Base-by-base conservation (phyloP, 768 basidiomycete species). In the Ramaria sp. region DNA sequence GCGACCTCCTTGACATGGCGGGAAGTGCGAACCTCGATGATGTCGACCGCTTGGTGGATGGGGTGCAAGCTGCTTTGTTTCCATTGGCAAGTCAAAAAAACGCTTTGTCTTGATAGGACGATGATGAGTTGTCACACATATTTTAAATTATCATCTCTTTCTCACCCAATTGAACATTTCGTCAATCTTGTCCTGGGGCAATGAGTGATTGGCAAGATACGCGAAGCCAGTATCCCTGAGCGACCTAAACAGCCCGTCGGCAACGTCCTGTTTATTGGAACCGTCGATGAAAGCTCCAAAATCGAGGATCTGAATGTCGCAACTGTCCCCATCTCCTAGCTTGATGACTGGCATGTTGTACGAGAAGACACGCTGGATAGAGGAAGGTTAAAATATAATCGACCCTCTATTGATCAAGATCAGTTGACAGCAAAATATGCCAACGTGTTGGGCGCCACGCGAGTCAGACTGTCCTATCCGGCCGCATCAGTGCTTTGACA, bases 221-320 rank as follows among this genome's bases (percentile, higher is more conserved):
- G 76, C 73, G 62, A 78, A 78, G 1, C 77, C 77, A 28, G 66
- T 67, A 1, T 65, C 61, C 55, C 72, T 71, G 68, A 78, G 74
- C 2, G 76, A 75, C 5, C 65, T 58, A 0, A 78, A 52, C 10
- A 79, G 71, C 0, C 65, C 67, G 38, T 70, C 60, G 0, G 73
- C 75, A 12, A 75, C 72, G 0, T 36, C 58, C 50, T 71, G 62
- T 56, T 71, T 74, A 51, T 67, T 61, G 0, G 65, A 64, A 3
- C 68, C 72, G 55, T 74, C 64, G 3, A 74, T 51, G 60, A 78
- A 79, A 1, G 69, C 61, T 7, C 56, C 61, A 53, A 78, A 74
- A 60, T 78, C 71, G 20, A 79, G 62, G 18, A 74, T 63, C 27
- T 65, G 60, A 15, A 77, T 57, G 32, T 37, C 32, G 24, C 48